Evolutionary conservation across 148 eudicot species (phyloP).

Genomic region (Cornus controversa): DNA sequence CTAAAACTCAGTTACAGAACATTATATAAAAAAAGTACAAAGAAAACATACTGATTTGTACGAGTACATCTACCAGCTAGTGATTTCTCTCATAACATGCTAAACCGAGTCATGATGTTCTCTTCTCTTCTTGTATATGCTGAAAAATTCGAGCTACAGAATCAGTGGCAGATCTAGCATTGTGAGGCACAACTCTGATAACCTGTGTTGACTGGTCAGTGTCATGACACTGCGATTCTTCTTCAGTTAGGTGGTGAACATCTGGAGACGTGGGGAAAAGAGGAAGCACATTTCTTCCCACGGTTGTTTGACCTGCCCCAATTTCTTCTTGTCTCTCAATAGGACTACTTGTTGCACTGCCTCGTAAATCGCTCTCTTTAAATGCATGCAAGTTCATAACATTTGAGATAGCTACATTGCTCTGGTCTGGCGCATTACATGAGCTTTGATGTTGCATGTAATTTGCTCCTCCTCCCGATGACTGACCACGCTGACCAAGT

Average conservation of each 20-base stretch:
- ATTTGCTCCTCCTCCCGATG: no score
- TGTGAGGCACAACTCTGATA: conserved; percentile 77
- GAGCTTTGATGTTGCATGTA: conserved; percentile 43
- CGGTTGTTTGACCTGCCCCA: conserved; percentile 6
- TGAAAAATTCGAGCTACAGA: conserved; percentile 71
- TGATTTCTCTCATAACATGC: background rate
- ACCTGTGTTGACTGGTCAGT: conserved; percentile 41
- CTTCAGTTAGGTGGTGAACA: conserved; percentile 17
- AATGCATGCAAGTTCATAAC: conserved; percentile 17
- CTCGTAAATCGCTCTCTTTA: conserved; percentile 46
- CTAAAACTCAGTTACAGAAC: background rate
- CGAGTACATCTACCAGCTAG: background rate
- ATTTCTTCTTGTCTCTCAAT: conserved; percentile 28
- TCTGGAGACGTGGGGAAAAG: conserved; percentile 48
- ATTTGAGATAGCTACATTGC: conserved; percentile 18
- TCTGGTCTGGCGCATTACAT: conserved; percentile 34
- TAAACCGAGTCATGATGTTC: conserved; percentile 37
- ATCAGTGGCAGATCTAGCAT: conserved; percentile 57
- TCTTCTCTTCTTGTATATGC: conserved; percentile 76
- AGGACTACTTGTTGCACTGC: conserved; percentile 65
- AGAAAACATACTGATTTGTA: background rate
- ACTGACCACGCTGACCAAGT: no score
- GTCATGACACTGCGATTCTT: conserved; percentile 16
- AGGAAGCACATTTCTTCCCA: conserved; percentile 39
- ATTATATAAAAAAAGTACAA: background rate